A percentile compares a stretch with the other conserved stretches of the same genome.
These are phyloP conservation scores for Cladosporium austrohemisphaericum DNA, from an alignment of 2,329 filamentous ascomycete genomes.

Conservation along the genomic window DNA sequence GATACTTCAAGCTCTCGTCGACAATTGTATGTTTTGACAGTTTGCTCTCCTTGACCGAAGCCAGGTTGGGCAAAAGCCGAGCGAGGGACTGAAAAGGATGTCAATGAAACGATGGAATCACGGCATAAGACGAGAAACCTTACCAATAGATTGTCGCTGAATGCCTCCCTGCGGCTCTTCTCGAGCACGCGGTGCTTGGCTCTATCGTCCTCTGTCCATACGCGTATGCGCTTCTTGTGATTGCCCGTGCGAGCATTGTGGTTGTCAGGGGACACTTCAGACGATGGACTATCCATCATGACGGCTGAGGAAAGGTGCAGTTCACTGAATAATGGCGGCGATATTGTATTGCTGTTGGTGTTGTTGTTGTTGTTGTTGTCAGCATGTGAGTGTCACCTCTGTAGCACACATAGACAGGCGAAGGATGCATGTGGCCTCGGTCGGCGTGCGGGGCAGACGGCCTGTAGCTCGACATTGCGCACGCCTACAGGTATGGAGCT, in stretches of 20 bases:
- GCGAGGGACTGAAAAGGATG: conserved; percentile 12
- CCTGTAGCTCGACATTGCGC: too few relatives aligned
- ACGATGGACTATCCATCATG: conserved; percentile 4
- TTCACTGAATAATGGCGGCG: too few relatives aligned
- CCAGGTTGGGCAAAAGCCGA: conserved; percentile 15
- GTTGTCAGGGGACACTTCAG: conserved; percentile 3
- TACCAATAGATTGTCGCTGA: conserved; percentile 17
- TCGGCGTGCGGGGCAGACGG: too few relatives aligned
- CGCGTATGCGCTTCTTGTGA: conserved; percentile 11
- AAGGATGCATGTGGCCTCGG: too few relatives aligned
- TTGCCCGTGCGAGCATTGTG: background rate
- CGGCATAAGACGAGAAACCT: background rate
- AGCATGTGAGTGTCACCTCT: too few relatives aligned
- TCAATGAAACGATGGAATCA: background rate
- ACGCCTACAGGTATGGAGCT: too few relatives aligned
- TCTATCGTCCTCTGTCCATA: conserved; percentile 14
- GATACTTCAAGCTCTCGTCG: conserved; percentile 16
- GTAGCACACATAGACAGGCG: too few relatives aligned
- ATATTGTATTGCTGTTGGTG: too few relatives aligned
- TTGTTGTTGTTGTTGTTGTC: too few relatives aligned
- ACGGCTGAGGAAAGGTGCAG: too few relatives aligned
- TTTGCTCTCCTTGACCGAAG: conserved; percentile 17
- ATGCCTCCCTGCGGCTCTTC: conserved; percentile 19
- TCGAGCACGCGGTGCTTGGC: conserved; percentile 18
- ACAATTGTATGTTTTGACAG: conserved; percentile 21